Evolutionary conservation across 2,329 filamentous ascomycete species (phyloP), one percentile per base, ranked within the genome.

Genomic region (Cytospora leucostoma): DNA sequence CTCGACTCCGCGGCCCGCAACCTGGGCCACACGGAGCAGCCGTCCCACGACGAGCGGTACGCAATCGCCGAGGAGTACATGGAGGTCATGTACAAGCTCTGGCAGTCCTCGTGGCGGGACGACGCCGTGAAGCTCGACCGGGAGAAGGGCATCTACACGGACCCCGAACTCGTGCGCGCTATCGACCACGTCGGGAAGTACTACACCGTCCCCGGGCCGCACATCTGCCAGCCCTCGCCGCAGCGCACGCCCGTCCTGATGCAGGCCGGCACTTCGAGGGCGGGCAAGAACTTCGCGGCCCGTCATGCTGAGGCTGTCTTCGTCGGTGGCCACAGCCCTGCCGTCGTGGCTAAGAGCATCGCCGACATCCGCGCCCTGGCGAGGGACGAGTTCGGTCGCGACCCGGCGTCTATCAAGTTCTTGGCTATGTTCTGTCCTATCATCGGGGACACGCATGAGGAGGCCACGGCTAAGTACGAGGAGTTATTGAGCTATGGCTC

Each of bases 1-100:
- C 79, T 91, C 0, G 87, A 91, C 71, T 88, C 84, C 1, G 88
- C 88, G 0, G 88, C 88, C 0, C 81, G 82, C 12, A 91, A 90
- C 70, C 75, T 90, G 55, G 86, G 87, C 2, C 80, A 81, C 40
- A 76, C 70, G 19, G 17, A 52, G 4, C 19, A 44, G 15, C 47
- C 56, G 21, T 49, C 77, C 76, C 89, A 91, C 69, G 88, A 90
- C 66, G 86, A 87, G 67, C 79, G 87, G 61, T 91, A 91, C 67
- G 79, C 77, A 7, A 81, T 84, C 37, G 88, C 82, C 21, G 87
- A 86, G 69, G 89, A 86, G 74, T 91, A 86, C 73, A 77, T 87
- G 71, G 76, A 82, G 65, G 85, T 88, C 33, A 81, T 86, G 68
- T 85, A 89, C 75, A 90, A 90, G 70, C 81, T 91, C 2, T 67